These are phyloP conservation scores for Clitoria ternatea DNA, from an alignment of 306 rosid species.

Conservation along the genomic window DNA sequence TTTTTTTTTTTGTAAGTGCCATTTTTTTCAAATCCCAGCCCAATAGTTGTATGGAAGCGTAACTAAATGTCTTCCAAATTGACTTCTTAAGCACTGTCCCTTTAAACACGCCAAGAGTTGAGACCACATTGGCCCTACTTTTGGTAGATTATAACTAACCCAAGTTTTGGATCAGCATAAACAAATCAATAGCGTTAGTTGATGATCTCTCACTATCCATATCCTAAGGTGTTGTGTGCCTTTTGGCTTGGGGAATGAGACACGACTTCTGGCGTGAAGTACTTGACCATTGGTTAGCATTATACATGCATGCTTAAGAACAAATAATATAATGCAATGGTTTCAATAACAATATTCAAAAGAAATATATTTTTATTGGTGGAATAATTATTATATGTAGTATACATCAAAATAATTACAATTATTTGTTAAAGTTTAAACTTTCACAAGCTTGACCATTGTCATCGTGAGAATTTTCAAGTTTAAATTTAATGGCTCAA, in stretches of 20 bases:
- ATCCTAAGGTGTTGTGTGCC: not conserved
- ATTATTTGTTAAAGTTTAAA: not conserved
- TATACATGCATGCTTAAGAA: not conserved
- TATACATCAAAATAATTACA: not conserved
- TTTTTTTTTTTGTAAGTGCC: not conserved
- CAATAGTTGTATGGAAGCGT: not conserved
- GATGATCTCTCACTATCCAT: not conserved
- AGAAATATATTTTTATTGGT: not conserved
- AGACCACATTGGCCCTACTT: constrained; percentile 13
- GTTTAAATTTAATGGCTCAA: not conserved
- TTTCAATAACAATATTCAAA: not conserved
- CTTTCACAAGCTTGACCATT: not conserved
- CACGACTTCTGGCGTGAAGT: not conserved
- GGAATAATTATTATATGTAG: not conserved
- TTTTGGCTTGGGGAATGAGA: not conserved
- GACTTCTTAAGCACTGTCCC: not conserved
- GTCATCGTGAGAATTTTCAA: not conserved
- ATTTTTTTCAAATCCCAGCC: not conserved
- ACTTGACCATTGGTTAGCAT: not conserved
- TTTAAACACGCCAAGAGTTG: not conserved
- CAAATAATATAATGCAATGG: not conserved
- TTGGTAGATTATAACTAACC: not conserved
- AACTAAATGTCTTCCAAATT: not conserved
- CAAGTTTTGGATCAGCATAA: not conserved
- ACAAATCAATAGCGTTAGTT: not conserved